A percentile compares a stretch with the other conserved stretches of the same genome.
These are phyloP conservation scores for Crucibulum laeve DNA, from an alignment of 768 basidiomycete genomes.

Conservation along the genomic window DNA sequence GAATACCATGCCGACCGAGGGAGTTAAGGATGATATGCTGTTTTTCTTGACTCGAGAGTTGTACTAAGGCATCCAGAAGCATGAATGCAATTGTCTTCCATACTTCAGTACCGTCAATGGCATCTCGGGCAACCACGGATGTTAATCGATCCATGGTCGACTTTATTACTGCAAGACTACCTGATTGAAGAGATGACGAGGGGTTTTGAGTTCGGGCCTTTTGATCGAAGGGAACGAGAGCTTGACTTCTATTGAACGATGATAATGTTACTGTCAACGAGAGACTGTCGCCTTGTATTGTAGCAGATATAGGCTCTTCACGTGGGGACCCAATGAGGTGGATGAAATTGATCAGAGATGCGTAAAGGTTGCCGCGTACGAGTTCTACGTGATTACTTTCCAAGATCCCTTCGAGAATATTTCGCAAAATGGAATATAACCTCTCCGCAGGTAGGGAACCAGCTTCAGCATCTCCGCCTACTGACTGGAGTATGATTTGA, in stretches of 20 bases:
- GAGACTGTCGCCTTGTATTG: conserved; percentile 5
- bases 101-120: conserved; percentile 91
- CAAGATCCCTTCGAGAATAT: conserved; percentile 68
- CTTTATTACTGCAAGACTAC: conserved; percentile 66
- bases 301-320: conserved; percentile 4
- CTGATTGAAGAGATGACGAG: conserved; percentile 45
- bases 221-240: conserved; percentile 22
- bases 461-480: conserved; percentile 56
- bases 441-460: conserved; percentile 78
- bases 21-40: conserved; percentile 55
- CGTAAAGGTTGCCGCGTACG: conserved; percentile 94
- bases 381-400: conserved; percentile 78
- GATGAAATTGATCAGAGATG: conserved; percentile 83
- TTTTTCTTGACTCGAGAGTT: conserved; percentile 67
- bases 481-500: conserved; percentile 62
- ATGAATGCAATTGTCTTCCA: conserved; percentile 97
- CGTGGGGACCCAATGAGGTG: conserved; percentile 56
- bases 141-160: conserved; percentile 69
- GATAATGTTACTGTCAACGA: conserved; percentile 32
- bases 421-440: conserved; percentile 68
- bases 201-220: conserved; percentile 11
- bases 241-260: conserved; percentile 33
- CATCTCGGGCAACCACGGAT: conserved; percentile 76
- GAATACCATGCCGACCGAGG: conserved; percentile 69
- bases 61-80: conserved; percentile 76